Conservation (phyloP, 805 yeast species). For the Cyberlindnera maritima region DNA sequence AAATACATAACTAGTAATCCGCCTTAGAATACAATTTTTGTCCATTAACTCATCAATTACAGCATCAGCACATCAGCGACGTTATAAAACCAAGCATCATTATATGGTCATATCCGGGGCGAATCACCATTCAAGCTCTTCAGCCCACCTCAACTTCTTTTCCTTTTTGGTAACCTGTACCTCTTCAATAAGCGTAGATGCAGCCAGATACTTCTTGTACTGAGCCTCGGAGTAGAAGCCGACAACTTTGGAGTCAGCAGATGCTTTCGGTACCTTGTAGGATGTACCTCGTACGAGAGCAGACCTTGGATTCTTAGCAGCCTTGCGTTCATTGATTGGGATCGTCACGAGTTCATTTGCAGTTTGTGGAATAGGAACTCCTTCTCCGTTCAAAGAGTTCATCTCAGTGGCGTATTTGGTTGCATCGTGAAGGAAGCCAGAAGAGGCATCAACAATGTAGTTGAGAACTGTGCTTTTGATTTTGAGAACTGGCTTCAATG, state of each 20-base stretch:
- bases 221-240: slow-evolving; percentile 26
- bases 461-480: slow-evolving; percentile 27
- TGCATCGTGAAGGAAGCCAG: slow-evolving; percentile 60
- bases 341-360: slow-evolving; percentile 57
- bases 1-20: too few species aligned
- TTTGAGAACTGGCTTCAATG: slow-evolving; percentile 19
- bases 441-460: slow-evolving; percentile 58
- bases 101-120: background rate
- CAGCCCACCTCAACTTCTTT: slow-evolving; percentile 25
- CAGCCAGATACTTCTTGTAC: slow-evolving; percentile 14
- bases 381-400: slow-evolving; percentile 59
- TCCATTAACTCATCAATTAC: background rate
- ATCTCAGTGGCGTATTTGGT: slow-evolving; percentile 69
- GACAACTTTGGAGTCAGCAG: slow-evolving; percentile 2
- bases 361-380: slow-evolving; percentile 59
- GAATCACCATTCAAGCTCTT: slow-evolving; percentile 23
- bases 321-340: slow-evolving; percentile 33
- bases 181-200: slow-evolving; percentile 14
- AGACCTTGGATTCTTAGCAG: slow-evolving; percentile 13
- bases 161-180: slow-evolving; percentile 1
- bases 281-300: slow-evolving; percentile 22
- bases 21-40: too few species aligned
- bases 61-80: background rate
- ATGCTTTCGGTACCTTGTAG: background rate
- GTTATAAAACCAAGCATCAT: background rate